phyloP scores from a whole-genome alignment of 495 filamentous ascomycete species.

The Penicillium macrosclerotiorum region DNA sequence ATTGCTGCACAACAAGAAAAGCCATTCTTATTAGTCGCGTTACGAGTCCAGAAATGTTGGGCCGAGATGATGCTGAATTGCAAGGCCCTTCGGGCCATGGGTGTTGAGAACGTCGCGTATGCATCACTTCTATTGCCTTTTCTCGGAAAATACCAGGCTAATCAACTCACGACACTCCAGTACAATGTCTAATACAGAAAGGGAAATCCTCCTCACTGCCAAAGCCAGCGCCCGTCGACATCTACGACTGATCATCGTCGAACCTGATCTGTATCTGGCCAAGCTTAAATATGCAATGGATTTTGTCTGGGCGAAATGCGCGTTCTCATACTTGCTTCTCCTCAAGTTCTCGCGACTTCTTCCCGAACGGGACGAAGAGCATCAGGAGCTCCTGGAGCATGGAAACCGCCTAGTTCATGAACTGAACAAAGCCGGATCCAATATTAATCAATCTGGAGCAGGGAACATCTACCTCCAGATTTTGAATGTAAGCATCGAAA shows the following conservation, averaged over 20 bases:
- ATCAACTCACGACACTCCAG: constrained; percentile 12
- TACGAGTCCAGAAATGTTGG: constrained; percentile 47
- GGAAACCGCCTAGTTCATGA: constrained; percentile 44
- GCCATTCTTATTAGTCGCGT: constrained; percentile 35
- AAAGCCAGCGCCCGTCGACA: constrained; percentile 50
- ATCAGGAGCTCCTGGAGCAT: constrained; percentile 40
- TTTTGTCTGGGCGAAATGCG: constrained; percentile 56
- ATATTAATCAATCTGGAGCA: constrained; percentile 22
- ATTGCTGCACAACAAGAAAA: constrained; percentile 28
- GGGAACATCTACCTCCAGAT: constrained; percentile 46
- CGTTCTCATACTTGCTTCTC: constrained; percentile 51
- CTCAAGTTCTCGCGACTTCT: constrained; percentile 50
- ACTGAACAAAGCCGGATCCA: constrained; percentile 34
- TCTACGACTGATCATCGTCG: constrained; percentile 41
- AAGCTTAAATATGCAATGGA: constrained; percentile 54
- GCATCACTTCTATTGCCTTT: neutral
- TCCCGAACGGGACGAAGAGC: constrained; percentile 38
- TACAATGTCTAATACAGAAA: constrained; percentile 41
- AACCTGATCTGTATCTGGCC: constrained; percentile 44
- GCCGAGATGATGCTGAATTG: constrained; percentile 49
- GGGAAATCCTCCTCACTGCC: constrained; percentile 41
- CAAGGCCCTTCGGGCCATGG: constrained; percentile 46
- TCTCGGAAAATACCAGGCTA: neutral
- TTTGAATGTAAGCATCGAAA: constrained; percentile 45
- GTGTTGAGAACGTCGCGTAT: constrained; percentile 47